Conservation (phyloP, 2,329 filamentous ascomycete genomes). For the Escovopsis weberi region DNA sequence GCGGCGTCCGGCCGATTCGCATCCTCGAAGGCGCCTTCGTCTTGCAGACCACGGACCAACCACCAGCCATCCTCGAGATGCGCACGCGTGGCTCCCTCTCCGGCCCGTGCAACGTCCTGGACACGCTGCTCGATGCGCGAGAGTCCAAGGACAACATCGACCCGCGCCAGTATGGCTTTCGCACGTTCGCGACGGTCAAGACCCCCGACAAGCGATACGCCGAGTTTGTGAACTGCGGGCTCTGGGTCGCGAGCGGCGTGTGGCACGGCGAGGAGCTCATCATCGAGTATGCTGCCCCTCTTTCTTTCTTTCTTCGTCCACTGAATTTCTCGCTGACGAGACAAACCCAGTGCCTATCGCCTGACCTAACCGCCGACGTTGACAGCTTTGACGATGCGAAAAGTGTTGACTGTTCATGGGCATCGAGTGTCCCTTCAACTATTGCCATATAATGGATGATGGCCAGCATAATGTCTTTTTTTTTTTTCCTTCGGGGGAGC, state of each 20-base stretch:
- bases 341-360: conserved; percentile 7
- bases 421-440: no score
- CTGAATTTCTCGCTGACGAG: neutral
- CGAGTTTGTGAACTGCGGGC: conserved; percentile 32
- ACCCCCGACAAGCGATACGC: conserved; percentile 34
- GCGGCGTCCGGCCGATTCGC: conserved; percentile 26
- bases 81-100: conserved; percentile 33
- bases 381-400: neutral
- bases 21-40: conserved; percentile 35
- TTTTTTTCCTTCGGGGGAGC: conserved; percentile 5
- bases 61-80: conserved; percentile 31
- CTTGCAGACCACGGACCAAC: conserved; percentile 31
- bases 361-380: conserved; percentile 5
- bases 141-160: conserved; percentile 23
- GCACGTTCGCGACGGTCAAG: conserved; percentile 34
- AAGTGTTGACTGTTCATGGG: neutral
- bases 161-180: conserved; percentile 31
- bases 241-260: conserved; percentile 35
- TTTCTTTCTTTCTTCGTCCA: neutral
- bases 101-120: conserved; percentile 29
- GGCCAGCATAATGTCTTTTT: neutral
- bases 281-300: conserved; percentile 25
- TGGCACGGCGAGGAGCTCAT: conserved; percentile 30
- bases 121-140: conserved; percentile 23
- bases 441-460: no score